A percentile compares a stretch with the other conserved stretches of the same genome.
Conservation (phyloP, 768 basidiomycete species). For the Sutorius australiensis region DNA sequence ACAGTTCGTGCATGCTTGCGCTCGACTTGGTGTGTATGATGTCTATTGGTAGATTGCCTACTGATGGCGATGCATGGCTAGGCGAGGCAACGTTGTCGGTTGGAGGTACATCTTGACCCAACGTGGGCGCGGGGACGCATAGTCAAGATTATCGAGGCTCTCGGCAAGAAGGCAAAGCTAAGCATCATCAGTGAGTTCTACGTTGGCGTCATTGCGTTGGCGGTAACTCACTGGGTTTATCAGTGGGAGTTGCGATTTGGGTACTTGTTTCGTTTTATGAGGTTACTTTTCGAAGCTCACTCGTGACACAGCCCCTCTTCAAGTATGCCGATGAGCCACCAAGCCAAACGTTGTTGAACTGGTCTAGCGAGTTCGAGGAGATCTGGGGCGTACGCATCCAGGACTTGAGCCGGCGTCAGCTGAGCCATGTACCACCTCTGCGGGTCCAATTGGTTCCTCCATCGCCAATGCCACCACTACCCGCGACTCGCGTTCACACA, state of each 20-base stretch:
- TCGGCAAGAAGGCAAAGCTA: constrained; percentile 40
- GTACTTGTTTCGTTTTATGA: constrained; percentile 39
- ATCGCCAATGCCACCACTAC: constrained; percentile 32
- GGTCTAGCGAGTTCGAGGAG: constrained; percentile 63
- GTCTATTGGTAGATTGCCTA: background rate
- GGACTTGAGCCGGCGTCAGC: constrained; percentile 37
- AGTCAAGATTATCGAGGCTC: constrained; percentile 36
- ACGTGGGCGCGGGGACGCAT: constrained; percentile 39
- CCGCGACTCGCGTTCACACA: constrained; percentile 20
- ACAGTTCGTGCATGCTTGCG: constrained; percentile 65
- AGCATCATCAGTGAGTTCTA: constrained; percentile 44
- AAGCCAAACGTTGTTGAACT: constrained; percentile 47
- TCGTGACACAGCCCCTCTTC: constrained; percentile 52
- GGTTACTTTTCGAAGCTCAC: constrained; percentile 17
- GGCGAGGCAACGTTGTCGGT: constrained; percentile 33
- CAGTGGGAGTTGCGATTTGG: constrained; percentile 63
- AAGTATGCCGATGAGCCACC: constrained; percentile 59
- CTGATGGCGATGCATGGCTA: constrained; percentile 5
- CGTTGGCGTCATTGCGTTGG: constrained; percentile 32
- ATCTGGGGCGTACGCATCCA: constrained; percentile 59
- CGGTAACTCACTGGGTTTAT: constrained; percentile 18
- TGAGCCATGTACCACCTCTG: constrained; percentile 13
- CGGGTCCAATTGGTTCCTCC: constrained; percentile 15
- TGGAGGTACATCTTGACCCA: constrained; percentile 23
- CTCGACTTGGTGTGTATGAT: constrained; percentile 53